These are phyloP conservation scores for Globisporangium alternatum DNA, from an alignment of 352 stramenopile species.

Conservation along the genomic window DNA sequence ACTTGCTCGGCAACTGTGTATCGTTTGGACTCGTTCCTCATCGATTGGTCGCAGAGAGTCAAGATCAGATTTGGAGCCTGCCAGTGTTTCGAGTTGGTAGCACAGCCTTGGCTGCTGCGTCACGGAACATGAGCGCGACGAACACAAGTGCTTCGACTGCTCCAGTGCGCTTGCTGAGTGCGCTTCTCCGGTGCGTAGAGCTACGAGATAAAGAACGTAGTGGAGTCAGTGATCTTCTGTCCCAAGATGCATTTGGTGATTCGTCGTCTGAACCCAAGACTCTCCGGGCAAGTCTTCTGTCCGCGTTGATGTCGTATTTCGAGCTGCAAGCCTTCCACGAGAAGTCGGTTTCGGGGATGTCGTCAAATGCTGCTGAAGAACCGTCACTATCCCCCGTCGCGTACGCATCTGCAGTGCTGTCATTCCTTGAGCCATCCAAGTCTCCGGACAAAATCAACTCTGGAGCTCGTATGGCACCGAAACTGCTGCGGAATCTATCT, in stretches of 20 bases:
- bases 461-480: slow-evolving; percentile 24
- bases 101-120: slow-evolving; percentile 5
- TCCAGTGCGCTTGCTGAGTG: slow-evolving; percentile 17
- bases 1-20: slow-evolving; percentile 44
- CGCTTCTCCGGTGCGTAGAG: slow-evolving; percentile 20
- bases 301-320: slow-evolving; percentile 13
- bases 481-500: slow-evolving; percentile 41
- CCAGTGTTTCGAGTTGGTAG: slow-evolving; percentile 32
- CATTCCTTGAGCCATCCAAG: slow-evolving; percentile 30
- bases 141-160: slow-evolving; percentile 6
- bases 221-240: not conserved
- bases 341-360: not conserved
- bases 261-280: not conserved
- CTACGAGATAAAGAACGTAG: slow-evolving; percentile 9
- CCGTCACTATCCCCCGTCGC: slow-evolving; percentile 30
- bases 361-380: not conserved
- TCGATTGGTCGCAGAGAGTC: slow-evolving; percentile 28
- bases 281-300: slow-evolving; percentile 13
- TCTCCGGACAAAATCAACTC: not conserved
- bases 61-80: slow-evolving; percentile 38
- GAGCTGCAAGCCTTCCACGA: slow-evolving; percentile 14
- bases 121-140: slow-evolving; percentile 4
- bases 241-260: not conserved
- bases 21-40: slow-evolving; percentile 40
- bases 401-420: slow-evolving; percentile 35